Conservation (phyloP, 2,329 filamentous ascomycete species). For the Fusarium domesticum region DNA sequence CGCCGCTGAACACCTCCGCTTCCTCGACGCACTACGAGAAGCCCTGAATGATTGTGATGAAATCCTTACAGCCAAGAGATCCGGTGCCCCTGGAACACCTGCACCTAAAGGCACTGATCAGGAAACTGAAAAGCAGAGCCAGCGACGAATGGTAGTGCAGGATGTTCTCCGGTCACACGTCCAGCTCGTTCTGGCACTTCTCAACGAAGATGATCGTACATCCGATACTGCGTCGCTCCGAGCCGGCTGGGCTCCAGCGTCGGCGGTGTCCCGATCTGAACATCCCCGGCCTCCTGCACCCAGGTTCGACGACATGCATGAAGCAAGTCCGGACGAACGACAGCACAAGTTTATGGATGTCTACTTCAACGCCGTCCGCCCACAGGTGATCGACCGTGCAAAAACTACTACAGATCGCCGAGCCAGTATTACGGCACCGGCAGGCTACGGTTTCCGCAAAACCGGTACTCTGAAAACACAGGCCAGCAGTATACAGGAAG, state of each 20-base stretch:
- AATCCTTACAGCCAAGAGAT: constrained; percentile 38
- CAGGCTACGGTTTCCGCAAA: constrained; percentile 22
- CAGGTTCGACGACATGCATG: constrained; percentile 46
- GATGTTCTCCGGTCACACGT: constrained; percentile 49
- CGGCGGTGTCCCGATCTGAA: constrained; percentile 8
- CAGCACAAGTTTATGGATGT: constrained; percentile 51
- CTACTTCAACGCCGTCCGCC: constrained; percentile 48
- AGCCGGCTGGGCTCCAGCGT: constrained; percentile 16
- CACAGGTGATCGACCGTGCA: constrained; percentile 38
- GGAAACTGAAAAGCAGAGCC: constrained; percentile 20
- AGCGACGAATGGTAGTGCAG: constrained; percentile 38
- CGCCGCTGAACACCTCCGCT: constrained; percentile 29
- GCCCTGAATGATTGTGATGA: constrained; percentile 43
- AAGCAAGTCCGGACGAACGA: constrained; percentile 46
- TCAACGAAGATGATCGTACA: constrained; percentile 41
- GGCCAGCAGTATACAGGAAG: constrained; percentile 22
- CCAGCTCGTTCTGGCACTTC: constrained; percentile 45
- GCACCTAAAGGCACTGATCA: constrained; percentile 4
- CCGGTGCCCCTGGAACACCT: constrained; percentile 6
- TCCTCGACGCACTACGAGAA: constrained; percentile 40
- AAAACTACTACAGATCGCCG: constrained; percentile 28
- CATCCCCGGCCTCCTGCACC: constrained; percentile 11
- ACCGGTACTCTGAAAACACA: constrained; percentile 22
- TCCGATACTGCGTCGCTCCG: constrained; percentile 25
- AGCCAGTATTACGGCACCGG: constrained; percentile 24